These are phyloP conservation scores for Aureobasidium leucospermi DNA, from an alignment of 2,329 filamentous ascomycete genomes.

Conservation along the genomic window DNA sequence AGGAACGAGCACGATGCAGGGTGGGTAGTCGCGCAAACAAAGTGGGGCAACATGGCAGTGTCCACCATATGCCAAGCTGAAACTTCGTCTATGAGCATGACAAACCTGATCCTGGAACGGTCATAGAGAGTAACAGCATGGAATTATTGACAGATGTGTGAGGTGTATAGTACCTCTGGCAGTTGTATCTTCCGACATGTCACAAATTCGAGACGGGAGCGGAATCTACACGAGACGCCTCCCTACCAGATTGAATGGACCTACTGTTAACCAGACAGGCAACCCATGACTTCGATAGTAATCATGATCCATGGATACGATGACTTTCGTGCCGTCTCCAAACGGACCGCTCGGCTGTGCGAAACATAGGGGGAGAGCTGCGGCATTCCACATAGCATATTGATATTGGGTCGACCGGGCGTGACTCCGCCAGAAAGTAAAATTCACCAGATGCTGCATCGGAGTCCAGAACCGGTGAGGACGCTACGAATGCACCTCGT, in stretches of 20 bases:
- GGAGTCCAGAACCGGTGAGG: neutral
- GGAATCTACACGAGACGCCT: neutral
- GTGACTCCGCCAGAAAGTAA: neutral
- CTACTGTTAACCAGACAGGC: neutral
- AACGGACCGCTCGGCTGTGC: neutral
- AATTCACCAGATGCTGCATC: neutral
- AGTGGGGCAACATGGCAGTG: neutral
- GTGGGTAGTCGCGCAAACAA: neutral
- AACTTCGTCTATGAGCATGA: neutral
- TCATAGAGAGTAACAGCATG: neutral
- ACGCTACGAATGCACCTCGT: neutral
- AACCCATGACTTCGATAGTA: neutral
- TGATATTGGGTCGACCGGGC: neutral
- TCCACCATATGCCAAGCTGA: neutral
- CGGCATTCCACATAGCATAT: neutral
- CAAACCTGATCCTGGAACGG: neutral
- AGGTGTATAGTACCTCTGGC: neutral
- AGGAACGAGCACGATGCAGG: neutral
- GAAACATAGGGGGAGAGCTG: neutral
- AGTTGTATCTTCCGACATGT: slow-evolving; percentile 5
- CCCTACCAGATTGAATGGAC: neutral
- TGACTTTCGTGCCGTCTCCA: neutral
- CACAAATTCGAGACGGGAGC: neutral
- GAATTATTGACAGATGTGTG: neutral
- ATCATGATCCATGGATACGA: neutral